Evolutionary conservation across 768 basidiomycete species (phyloP), one percentile per base, ranked within the genome.

Genomic region (Heimioporus sp.): DNA sequence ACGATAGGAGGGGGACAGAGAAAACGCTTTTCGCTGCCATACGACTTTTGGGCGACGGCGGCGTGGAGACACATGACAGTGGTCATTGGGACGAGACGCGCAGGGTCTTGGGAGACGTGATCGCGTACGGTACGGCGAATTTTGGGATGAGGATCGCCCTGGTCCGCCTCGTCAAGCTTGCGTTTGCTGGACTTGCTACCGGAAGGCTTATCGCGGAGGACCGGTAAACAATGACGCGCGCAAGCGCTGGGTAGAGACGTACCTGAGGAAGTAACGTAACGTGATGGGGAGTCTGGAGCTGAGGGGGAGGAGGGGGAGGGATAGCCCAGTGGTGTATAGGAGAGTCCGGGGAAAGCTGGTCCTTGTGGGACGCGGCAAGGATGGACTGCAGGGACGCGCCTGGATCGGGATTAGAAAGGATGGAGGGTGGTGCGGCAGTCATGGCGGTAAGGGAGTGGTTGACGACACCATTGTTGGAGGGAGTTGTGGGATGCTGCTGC

Each of bases 21-120:
- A 66, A 95, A 93, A 51, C 94, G 87, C 69, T 95, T 94, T 74
- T 97, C 94, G 68, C 87, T 92, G 46, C 92, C 92, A 66, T 97
- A 97, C 11, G 92, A 94, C 73, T 97, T 97, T 74, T 97, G 94
- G 2, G 92, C 94, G 46, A 94, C 92, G 31, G 90, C 91, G 21
- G 93, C 92, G 64, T 96, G 93, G 48, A 94, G 77, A 59, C 90
- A 92, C 55, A 92, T 82, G 31, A 93, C 89, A 36, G 90, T 92
- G 35, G 91, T 92, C 91, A 93, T 92, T 53, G 88, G 87, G 73
- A 89, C 80, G 59, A 87, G 81, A 56, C 85, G 86, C 44, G 81
- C 67, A 10, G 85, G 83, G 61, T 90, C 87, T 63, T 87, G 85
- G 32, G 82, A 81, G 57, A 90, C 81, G 66, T 90, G 88, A 69